Conservation (phyloP, 345 rosid genomes). For the Pistacia atlantica region DNA sequence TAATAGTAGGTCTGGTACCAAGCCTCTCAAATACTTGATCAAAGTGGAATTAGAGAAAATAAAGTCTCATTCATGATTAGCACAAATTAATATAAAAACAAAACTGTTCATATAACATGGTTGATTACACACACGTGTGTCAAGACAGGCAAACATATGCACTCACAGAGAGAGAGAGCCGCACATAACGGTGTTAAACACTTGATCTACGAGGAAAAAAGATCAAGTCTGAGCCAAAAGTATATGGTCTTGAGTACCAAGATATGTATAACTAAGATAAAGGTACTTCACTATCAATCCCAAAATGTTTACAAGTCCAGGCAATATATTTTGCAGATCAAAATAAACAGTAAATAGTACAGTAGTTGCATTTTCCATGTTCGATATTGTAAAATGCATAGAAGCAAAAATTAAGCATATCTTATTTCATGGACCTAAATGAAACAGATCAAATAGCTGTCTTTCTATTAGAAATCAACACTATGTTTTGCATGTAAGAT, state of each 20-base stretch:
- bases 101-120: background rate
- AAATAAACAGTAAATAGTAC: background rate
- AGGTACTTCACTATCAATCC: background rate
- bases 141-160: background rate
- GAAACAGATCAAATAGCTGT: background rate
- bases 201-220: background rate
- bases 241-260: background rate
- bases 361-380: background rate
- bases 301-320: background rate
- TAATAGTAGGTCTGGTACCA: background rate
- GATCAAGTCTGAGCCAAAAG: background rate
- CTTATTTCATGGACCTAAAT: background rate
- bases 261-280: background rate
- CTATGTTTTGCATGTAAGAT: background rate
- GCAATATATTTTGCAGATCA: background rate
- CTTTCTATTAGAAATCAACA: background rate
- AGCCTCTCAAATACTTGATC: constrained; percentile 1
- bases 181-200: background rate
- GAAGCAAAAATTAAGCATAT: background rate
- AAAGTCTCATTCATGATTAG: background rate
- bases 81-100: background rate
- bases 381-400: background rate
- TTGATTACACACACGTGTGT: background rate
- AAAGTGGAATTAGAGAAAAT: background rate
- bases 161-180: background rate